phyloP scores from a whole-genome alignment of 345 rosid species.

The Gossypium stocksii region DNA sequence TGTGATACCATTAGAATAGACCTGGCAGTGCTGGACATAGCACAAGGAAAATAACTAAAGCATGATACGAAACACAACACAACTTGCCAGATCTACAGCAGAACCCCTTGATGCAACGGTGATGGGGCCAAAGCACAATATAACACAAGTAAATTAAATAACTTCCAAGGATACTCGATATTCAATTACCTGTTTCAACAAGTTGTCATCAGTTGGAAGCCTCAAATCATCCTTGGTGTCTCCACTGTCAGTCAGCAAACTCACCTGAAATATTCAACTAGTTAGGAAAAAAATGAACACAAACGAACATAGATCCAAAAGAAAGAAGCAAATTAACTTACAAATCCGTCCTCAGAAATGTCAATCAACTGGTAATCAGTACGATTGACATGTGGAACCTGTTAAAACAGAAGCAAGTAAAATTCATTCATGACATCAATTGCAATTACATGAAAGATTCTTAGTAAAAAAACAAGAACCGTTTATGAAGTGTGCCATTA shows the following conservation, averaged over 20 bases:
- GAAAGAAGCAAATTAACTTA: neutral
- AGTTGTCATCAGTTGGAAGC: slow-evolving; percentile 42
- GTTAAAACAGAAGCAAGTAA: neutral
- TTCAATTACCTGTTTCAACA: slow-evolving; percentile 25
- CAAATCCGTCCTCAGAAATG: slow-evolving; percentile 62
- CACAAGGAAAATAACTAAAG: too few relatives aligned
- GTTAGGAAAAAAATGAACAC: neutral
- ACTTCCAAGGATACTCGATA: neutral
- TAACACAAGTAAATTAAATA: neutral
- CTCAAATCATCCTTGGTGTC: slow-evolving; percentile 38
- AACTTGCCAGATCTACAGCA: too few relatives aligned
- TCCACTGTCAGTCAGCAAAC: slow-evolving; percentile 41
- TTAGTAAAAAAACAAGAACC: neutral
- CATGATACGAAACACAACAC: too few relatives aligned
- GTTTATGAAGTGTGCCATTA: neutral
- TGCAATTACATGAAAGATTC: neutral
- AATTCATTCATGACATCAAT: neutral
- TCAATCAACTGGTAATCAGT: slow-evolving; percentile 60
- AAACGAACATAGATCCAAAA: neutral
- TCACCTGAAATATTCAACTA: slow-evolving; percentile 20
- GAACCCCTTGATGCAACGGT: neutral
- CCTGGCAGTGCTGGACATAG: too few relatives aligned
- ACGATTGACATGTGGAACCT: slow-evolving; percentile 59
- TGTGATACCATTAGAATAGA: too few relatives aligned
- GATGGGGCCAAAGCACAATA: neutral